Evolutionary conservation across 305 asterid genomes (phyloP).

Genomic region (Fraxinus velutina): DNA sequence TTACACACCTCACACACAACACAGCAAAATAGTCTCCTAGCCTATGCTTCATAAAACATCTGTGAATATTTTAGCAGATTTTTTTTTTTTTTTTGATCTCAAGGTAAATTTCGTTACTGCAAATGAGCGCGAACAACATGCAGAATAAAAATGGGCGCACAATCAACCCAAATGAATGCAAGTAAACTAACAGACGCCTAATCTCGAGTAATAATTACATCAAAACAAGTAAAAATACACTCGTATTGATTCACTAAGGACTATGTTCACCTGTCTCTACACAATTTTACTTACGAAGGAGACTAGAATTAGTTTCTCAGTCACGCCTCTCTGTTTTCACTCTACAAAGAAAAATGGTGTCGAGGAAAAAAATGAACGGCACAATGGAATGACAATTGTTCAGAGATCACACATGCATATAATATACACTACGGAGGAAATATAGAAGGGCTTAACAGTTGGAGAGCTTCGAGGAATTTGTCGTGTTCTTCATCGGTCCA

Average conservation of each 20-base stretch:
- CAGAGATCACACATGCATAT: background rate
- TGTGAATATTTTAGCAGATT: background rate
- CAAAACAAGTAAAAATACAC: background rate
- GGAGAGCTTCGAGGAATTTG: constrained; percentile 90
- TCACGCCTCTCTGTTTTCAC: background rate
- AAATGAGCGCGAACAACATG: background rate
- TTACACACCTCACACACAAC: background rate
- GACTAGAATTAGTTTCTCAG: background rate
- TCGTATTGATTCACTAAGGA: background rate
- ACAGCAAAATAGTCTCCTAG: background rate
- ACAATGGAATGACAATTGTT: background rate
- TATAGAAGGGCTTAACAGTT: constrained; percentile 49
- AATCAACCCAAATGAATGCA: background rate
- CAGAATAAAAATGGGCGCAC: background rate
- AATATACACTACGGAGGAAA: background rate
- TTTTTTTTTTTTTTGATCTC: background rate
- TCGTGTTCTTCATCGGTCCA: constrained; percentile 95
- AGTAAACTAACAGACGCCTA: background rate
- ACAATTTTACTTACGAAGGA: background rate
- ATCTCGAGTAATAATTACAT: background rate
- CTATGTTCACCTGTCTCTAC: background rate
- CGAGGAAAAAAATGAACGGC: background rate
- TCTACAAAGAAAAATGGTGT: background rate
- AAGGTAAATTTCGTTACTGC: background rate
- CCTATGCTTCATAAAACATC: constrained; percentile 11